A percentile compares a stretch with the other conserved stretches of the same genome.
These are phyloP conservation scores for Cryptosporidium ryanae DNA, from an alignment of 169 alveolate species.

Conservation along the genomic window DNA sequence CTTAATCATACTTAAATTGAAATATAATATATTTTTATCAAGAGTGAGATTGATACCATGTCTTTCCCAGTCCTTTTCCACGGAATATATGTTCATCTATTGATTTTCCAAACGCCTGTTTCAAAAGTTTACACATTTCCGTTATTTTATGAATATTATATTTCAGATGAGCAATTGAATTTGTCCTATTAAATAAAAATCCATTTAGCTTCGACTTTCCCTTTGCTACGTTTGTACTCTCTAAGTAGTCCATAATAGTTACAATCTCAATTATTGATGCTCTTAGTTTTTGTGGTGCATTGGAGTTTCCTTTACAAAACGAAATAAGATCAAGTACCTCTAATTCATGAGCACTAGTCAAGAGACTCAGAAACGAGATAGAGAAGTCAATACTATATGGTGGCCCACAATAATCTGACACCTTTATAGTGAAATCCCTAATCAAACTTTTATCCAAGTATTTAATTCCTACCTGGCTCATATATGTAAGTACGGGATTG, in stretches of 20 bases:
- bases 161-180: conserved; percentile 3
- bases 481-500: conserved; percentile 61
- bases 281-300: conserved; percentile 26
- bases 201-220: neutral
- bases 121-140: conserved; percentile 31
- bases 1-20: neutral
- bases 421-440: conserved; percentile 78
- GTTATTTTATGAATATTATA: conserved; percentile 26
- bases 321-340: conserved; percentile 48
- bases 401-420: conserved; percentile 79
- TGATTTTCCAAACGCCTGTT: conserved; percentile 59
- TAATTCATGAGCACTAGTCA: conserved; percentile 42
- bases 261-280: conserved; percentile 44
- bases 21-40: neutral
- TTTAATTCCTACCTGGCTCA: conserved; percentile 57
- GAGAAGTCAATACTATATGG: conserved; percentile 79
- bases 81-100: conserved; percentile 14
- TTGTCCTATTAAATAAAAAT: neutral
- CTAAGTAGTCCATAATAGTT: conserved; percentile 43
- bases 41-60: conserved; percentile 43
- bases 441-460: conserved; percentile 78
- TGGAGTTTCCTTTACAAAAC: conserved; percentile 39
- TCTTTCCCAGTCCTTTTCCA: conserved; percentile 60
- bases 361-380: conserved; percentile 21
- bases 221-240: conserved; percentile 18